These are phyloP conservation scores for Eruca vesicaria DNA, from an alignment of 441 rosid genomes.

Conservation along the genomic window DNA sequence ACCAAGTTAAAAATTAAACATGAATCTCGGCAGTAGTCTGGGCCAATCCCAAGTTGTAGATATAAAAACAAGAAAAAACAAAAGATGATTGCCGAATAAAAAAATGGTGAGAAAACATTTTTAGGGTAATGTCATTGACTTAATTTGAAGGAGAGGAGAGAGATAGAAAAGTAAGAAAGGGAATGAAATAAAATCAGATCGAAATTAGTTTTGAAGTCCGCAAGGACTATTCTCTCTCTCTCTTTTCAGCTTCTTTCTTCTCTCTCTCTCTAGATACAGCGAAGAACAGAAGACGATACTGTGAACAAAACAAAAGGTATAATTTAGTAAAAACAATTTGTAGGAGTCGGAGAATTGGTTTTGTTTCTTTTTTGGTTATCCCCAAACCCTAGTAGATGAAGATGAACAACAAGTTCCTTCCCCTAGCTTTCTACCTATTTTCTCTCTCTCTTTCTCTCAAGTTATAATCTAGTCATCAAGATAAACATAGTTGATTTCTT, in stretches of 20 bases:
- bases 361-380: constrained; percentile 10
- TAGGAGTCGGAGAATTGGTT: constrained; percentile 21
- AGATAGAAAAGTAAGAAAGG: constrained; percentile 34
- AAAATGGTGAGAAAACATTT: neutral
- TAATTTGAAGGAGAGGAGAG: constrained; percentile 36
- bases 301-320: constrained; percentile 28
- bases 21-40: too few relatives aligned
- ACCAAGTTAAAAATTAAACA: too few relatives aligned
- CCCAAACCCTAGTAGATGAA: constrained; percentile 24
- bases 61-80: too few relatives aligned
- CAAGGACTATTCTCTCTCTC: constrained; percentile 50
- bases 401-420: constrained; percentile 5
- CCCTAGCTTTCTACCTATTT: constrained; percentile 2
- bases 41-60: too few relatives aligned
- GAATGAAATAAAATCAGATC: constrained; percentile 64
- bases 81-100: neutral
- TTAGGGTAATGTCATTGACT: constrained; percentile 48
- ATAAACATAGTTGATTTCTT: constrained; percentile 12
- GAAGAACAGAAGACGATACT: constrained; percentile 47
- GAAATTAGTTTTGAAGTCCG: constrained; percentile 93
- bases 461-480: neutral
- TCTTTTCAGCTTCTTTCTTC: constrained; percentile 41
- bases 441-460: neutral
- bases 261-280: constrained; percentile 45
- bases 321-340: constrained; percentile 17